These are phyloP conservation scores for Conringia planisiliqua DNA, from an alignment of 345 rosid genomes.

Conservation along the genomic window DNA sequence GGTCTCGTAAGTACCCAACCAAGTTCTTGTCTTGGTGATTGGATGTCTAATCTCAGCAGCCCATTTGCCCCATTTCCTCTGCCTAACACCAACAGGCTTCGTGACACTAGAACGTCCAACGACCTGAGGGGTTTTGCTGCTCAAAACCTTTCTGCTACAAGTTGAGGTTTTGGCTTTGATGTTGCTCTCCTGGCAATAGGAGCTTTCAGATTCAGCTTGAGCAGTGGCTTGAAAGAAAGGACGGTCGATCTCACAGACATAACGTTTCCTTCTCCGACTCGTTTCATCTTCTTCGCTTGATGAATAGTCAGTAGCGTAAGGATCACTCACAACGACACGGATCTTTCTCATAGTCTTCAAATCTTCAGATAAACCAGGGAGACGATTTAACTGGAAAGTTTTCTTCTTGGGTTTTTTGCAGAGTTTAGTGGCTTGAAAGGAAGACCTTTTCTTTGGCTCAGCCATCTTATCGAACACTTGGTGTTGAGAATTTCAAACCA, in stretches of 20 bases:
- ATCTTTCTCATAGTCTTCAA: constrained; percentile 45
- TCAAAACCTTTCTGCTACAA: constrained; percentile 14
- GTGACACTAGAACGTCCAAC: constrained; percentile 8
- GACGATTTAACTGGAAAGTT: constrained; percentile 17
- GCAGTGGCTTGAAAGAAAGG: constrained; percentile 35
- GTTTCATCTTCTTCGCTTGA: constrained; percentile 85
- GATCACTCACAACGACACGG: constrained; percentile 69
- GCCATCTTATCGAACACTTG: constrained; percentile 36
- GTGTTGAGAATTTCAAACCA: constrained; percentile 27
- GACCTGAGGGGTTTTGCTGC: constrained; percentile 29
- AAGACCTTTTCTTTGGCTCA: constrained; percentile 37
- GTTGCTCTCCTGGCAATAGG: constrained; percentile 54
- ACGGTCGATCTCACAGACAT: constrained; percentile 54
- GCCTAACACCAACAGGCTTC: constrained; percentile 68
- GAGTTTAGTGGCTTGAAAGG: constrained; percentile 28
- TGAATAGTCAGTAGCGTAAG: constrained; percentile 87
- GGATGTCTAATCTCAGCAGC: constrained; percentile 98
- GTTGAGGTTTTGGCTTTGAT: constrained; percentile 18
- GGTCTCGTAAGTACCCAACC: constrained; percentile 89
- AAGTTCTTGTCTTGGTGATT: constrained; percentile 52
- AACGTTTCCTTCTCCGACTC: constrained; percentile 39
- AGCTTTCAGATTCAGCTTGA: constrained; percentile 47
- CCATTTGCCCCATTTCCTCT: constrained; percentile 98
- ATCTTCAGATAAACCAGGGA: constrained; percentile 35
- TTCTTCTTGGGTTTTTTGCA: constrained; percentile 27